A percentile compares a stretch with the other conserved stretches of the same genome.
Evolutionary conservation across 2,329 filamentous ascomycete genomes (phyloP).

Genomic region (Phialophora verrucosa): DNA sequence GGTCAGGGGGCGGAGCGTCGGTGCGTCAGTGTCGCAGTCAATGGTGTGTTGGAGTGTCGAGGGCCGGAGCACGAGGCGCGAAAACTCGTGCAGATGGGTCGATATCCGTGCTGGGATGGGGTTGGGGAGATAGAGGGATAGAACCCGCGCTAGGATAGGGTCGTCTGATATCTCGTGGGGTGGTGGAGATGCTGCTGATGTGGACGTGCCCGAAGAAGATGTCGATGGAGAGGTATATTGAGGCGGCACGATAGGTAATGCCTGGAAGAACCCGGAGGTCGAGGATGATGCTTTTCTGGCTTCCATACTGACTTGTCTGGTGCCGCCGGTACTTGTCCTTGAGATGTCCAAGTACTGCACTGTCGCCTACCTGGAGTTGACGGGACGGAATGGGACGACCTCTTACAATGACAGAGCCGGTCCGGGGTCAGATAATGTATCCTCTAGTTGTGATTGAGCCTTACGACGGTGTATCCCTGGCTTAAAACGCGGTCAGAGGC

Average conservation of each 20-base stretch:
- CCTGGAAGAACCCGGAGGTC: conserved; percentile 36
- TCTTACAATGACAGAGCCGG: not conserved
- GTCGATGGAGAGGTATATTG: conserved; percentile 26
- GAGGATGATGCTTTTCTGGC: conserved; percentile 31
- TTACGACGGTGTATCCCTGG: not conserved
- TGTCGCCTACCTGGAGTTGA: not conserved
- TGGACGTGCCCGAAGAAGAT: not conserved
- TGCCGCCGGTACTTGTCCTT: not conserved
- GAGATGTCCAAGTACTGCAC: not conserved
- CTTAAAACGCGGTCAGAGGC: not conserved
- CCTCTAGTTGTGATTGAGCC: not conserved
- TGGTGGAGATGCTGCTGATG: not conserved
- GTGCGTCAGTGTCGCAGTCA: conserved; percentile 34
- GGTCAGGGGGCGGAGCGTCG: conserved; percentile 32
- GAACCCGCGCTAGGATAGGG: conserved; percentile 24
- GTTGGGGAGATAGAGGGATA: conserved; percentile 32
- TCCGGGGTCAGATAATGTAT: not conserved
- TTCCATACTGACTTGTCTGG: conserved; percentile 15
- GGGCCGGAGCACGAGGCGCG: conserved; percentile 30
- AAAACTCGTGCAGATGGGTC: conserved; percentile 34
- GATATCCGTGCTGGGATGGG: conserved; percentile 23
- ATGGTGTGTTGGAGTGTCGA: conserved; percentile 33
- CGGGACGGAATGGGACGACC: not conserved
- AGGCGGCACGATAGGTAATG: conserved; percentile 27
- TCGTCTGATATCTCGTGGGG: conserved; percentile 29